Conservation (phyloP, 345 rosid genomes). For the Draba incana region DNA sequence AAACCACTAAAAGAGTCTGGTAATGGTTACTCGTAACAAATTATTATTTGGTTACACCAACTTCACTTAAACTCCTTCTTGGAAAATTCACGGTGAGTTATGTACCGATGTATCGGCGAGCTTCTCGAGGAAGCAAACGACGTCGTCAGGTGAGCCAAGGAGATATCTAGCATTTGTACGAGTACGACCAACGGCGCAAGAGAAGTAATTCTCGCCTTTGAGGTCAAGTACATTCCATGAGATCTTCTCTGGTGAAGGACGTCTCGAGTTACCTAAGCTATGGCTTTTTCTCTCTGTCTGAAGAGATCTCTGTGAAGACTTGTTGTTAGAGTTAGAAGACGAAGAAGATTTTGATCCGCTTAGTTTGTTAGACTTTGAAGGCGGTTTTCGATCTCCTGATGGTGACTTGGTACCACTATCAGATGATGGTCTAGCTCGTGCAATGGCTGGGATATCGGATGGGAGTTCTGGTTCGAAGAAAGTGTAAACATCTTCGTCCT, state of each 20-base stretch:
- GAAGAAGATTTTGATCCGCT: constrained; percentile 71
- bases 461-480: constrained; percentile 99
- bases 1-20: constrained; percentile 37
- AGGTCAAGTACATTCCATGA: constrained; percentile 99
- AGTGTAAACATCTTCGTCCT: constrained; percentile 98
- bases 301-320: constrained; percentile 57
- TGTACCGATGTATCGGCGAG: constrained; percentile 49
- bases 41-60: constrained; percentile 34
- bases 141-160: constrained; percentile 78
- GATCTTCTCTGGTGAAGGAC: constrained; percentile 72
- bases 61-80: constrained; percentile 15
- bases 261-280: constrained; percentile 49
- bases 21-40: constrained; percentile 25
- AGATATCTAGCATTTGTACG: constrained; percentile 82
- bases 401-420: constrained; percentile 60
- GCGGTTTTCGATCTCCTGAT: constrained; percentile 61
- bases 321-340: constrained; percentile 44
- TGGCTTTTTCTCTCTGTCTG: constrained; percentile 58
- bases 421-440: constrained; percentile 60
- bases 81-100: constrained; percentile 6
- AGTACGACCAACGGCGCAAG: constrained; percentile 86
- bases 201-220: constrained; percentile 95
- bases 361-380: constrained; percentile 65
- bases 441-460: constrained; percentile 52
- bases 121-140: constrained; percentile 67